Evolutionary conservation across 106 monocot species (phyloP).

Genomic region (Dendrobium nobile): DNA sequence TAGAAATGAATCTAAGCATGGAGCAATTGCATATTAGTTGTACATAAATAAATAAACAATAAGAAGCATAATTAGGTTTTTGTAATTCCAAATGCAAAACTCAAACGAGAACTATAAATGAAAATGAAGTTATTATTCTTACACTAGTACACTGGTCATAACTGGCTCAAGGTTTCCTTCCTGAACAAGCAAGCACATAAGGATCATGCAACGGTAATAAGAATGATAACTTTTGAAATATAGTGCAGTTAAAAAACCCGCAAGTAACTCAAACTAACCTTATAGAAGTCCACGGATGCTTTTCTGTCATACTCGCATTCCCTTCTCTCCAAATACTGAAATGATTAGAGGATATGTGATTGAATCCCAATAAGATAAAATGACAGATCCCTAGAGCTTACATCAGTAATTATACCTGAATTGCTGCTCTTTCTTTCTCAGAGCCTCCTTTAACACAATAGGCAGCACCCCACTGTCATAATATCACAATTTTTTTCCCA

Average conservation of each 20-base stretch:
- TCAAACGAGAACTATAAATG: not conserved
- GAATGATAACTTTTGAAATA: not conserved
- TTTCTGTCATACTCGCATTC: conserved; percentile 81
- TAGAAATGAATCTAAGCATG: conserved; percentile 53
- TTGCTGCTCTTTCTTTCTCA: conserved; percentile 54
- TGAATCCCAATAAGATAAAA: not conserved
- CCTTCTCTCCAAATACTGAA: conserved; percentile 75
- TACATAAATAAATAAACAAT: not conserved
- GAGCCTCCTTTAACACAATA: conserved; percentile 56
- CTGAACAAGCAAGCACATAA: conserved; percentile 19
- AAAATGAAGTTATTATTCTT: conserved; percentile 18
- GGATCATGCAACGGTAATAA: not conserved
- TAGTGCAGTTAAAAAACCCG: no score
- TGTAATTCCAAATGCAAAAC: not conserved
- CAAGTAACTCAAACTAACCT: conserved; percentile 27
- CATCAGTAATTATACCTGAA: conserved; percentile 35
- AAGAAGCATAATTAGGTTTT: not conserved
- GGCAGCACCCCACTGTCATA: conserved; percentile 72
- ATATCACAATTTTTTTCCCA: not conserved
- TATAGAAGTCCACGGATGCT: conserved; percentile 50
- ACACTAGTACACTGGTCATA: conserved; percentile 64
- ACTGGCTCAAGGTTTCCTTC: conserved; percentile 45
- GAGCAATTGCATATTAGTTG: not conserved
- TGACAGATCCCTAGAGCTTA: not conserved
- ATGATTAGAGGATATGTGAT: not conserved